A percentile compares a stretch with the other conserved stretches of the same genome.
Evolutionary conservation across 345 rosid species (phyloP).

Genomic region (Gossypium australe): DNA sequence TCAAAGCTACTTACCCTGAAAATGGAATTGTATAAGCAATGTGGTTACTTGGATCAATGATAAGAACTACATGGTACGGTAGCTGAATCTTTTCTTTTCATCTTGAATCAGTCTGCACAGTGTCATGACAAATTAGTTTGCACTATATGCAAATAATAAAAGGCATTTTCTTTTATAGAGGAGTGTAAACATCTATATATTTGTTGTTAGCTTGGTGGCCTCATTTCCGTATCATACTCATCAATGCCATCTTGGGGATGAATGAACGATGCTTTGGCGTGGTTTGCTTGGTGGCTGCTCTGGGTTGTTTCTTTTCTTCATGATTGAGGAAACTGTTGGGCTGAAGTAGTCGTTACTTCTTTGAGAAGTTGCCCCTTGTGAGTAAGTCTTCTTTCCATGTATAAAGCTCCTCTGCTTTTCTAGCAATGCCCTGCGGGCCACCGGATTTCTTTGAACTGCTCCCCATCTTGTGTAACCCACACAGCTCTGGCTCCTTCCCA

Average conservation of each 20-base stretch:
- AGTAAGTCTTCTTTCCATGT: constrained; percentile 65
- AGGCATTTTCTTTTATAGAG: constrained; percentile 15
- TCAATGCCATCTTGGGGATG: constrained; percentile 64
- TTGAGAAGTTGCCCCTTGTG: constrained; percentile 79
- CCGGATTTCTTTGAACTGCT: constrained; percentile 41
- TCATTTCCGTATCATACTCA: constrained; percentile 9
- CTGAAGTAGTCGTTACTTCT: constrained; percentile 88
- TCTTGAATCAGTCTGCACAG: constrained; percentile 38
- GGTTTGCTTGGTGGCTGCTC: constrained; percentile 42
- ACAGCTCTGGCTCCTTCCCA: constrained; percentile 91
- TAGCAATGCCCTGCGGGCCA: constrained; percentile 44
- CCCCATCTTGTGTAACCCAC: constrained; percentile 78
- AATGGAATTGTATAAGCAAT: constrained; percentile 3
- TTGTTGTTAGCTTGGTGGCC: constrained; percentile 27
- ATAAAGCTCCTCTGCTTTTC: constrained; percentile 75
- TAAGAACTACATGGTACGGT: constrained; percentile 1
- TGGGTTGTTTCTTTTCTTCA: constrained; percentile 66
- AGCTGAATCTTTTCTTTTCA: constrained; percentile 24
- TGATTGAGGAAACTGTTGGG: constrained; percentile 87
- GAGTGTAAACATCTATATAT: constrained; percentile 18
- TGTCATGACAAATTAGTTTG: constrained; percentile 36
- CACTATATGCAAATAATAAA: constrained; percentile 17
- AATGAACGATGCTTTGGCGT: constrained; percentile 46
- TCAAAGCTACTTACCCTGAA: background rate
- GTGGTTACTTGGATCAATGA: background rate